Evolutionary conservation across 2,329 filamentous ascomycete species (phyloP).

Genomic region (Xylaria sp.): DNA sequence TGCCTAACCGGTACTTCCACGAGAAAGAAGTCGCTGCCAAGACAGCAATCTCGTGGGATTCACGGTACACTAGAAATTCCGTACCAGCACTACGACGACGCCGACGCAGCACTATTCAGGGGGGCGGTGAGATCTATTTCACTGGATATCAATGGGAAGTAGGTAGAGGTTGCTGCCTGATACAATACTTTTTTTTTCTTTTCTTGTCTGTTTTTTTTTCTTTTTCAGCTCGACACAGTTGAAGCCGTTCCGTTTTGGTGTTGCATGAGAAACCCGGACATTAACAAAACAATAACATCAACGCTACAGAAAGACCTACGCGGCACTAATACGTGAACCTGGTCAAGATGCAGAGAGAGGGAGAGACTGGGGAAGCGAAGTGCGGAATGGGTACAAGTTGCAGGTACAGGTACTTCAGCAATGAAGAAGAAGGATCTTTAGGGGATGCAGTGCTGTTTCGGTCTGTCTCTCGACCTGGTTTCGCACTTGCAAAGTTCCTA

Average conservation of each 20-base stretch:
- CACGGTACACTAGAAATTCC: neutral
- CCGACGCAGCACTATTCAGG: neutral
- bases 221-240: neutral
- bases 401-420: neutral
- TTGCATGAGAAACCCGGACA: neutral
- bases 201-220: neutral
- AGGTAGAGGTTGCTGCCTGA: no score
- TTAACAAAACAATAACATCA: constrained; percentile 1
- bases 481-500: neutral
- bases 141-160: no score
- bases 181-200: no score
- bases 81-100: no score
- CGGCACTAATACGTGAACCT: no score
- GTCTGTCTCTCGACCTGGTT: constrained; percentile 4
- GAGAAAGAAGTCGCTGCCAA: neutral
- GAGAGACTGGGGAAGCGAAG: no score
- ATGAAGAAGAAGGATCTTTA: constrained; percentile 1
- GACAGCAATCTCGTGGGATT: neutral
- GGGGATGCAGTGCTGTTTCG: constrained; percentile 8
- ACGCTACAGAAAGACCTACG: neutral
- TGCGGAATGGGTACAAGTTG: neutral
- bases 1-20: neutral
- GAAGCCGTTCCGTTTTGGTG: neutral
- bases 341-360: no score
- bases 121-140: neutral